A percentile compares a stretch with the other conserved stretches of the same genome.
These are phyloP conservation scores for Russula sp. DNA, from an alignment of 768 basidiomycete species.

Conservation along the genomic window DNA sequence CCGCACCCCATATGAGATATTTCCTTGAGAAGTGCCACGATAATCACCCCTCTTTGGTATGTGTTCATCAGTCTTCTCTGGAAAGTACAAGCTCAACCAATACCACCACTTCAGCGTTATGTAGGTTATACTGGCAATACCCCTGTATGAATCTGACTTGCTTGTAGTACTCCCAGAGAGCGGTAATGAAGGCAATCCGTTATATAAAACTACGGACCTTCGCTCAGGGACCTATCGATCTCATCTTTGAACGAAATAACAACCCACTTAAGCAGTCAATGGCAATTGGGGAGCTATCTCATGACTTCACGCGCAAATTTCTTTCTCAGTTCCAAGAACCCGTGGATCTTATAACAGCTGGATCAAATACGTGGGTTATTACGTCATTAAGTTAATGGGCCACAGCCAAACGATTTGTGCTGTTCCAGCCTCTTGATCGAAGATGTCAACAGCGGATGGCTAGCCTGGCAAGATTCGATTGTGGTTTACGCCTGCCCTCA, in stretches of 20 bases:
- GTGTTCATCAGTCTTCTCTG: constrained; percentile 24
- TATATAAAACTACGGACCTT: constrained; percentile 78
- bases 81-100: constrained; percentile 7
- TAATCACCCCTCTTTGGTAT: constrained; percentile 59
- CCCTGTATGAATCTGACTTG: background rate
- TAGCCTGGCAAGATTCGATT: constrained; percentile 49
- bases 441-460: constrained; percentile 55
- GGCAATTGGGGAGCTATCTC: constrained; percentile 39
- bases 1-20: constrained; percentile 42
- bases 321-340: constrained; percentile 49
- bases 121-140: constrained; percentile 32
- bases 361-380: constrained; percentile 41
- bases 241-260: constrained; percentile 51
- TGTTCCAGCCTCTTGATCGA: constrained; percentile 45
- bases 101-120: constrained; percentile 40
- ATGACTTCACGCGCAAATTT: constrained; percentile 47
- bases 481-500: constrained; percentile 44
- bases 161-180: constrained; percentile 59
- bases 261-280: constrained; percentile 61
- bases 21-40: constrained; percentile 56
- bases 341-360: constrained; percentile 31
- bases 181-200: constrained; percentile 67
- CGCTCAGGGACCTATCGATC: constrained; percentile 44
- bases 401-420: background rate
- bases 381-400: background rate